Conservation (phyloP, 129 eudicot species). For the Smallanthus sonchifolius region DNA sequence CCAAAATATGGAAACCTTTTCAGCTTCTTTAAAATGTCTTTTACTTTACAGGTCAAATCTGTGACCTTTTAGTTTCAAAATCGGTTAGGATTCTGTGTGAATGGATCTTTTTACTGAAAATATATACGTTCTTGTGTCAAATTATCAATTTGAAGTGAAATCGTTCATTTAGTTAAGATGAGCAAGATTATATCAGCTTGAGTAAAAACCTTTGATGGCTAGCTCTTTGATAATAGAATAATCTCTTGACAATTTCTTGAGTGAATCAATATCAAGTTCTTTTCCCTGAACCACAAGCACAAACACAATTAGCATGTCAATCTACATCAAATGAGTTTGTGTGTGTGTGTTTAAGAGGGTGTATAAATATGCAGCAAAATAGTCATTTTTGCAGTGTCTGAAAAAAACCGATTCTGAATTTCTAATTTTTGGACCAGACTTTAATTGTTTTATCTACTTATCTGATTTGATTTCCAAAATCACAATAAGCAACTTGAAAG, state of each 20-base stretch:
- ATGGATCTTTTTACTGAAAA: too few species aligned
- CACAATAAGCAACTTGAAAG: neutral
- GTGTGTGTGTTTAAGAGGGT: neutral
- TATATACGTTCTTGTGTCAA: too few species aligned
- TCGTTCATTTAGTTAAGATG: too few species aligned
- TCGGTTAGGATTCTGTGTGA: too few species aligned
- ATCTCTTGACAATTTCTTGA: constrained; percentile 55
- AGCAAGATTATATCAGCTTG: too few species aligned
- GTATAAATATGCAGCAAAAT: neutral
- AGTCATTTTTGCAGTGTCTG: too few species aligned
- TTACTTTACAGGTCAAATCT: neutral
- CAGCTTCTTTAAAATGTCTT: neutral
- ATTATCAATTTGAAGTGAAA: too few species aligned
- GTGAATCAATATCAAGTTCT: constrained; percentile 65
- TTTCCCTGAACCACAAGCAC: constrained; percentile 37
- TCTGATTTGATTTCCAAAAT: neutral
- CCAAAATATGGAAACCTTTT: neutral
- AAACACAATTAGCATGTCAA: neutral
- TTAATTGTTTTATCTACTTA: too few species aligned
- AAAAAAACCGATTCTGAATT: too few species aligned
- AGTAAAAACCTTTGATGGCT: constrained; percentile 60
- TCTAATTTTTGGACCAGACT: too few species aligned
- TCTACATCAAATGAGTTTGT: neutral
- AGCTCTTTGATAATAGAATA: constrained; percentile 64
- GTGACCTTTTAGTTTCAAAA: constrained; percentile 38